Conservation (phyloP, 164 flowering plant species). For the Vitis amurensis region DNA sequence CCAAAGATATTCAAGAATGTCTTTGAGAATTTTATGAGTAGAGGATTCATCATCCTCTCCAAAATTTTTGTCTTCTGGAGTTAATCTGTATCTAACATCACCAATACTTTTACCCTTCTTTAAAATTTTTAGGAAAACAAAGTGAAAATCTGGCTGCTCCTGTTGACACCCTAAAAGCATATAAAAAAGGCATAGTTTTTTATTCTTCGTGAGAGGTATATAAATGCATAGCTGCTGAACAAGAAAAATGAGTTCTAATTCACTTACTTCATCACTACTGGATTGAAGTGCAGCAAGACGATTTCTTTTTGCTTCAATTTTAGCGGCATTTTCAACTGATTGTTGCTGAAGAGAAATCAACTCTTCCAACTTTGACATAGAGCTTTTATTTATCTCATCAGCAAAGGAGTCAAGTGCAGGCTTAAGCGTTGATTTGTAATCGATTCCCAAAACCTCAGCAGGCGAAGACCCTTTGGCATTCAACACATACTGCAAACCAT, state of each 20-base stretch:
- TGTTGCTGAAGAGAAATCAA: conserved; percentile 57
- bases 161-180: neutral
- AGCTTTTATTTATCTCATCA: conserved; percentile 23
- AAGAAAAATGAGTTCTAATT: neutral
- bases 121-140: too few relatives aligned
- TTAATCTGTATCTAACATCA: too few relatives aligned
- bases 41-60: too few relatives aligned
- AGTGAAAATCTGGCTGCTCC: too few relatives aligned
- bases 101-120: too few relatives aligned
- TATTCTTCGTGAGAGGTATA: too few relatives aligned
- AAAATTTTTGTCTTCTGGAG: too few relatives aligned
- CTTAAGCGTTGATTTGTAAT: conserved; percentile 69
- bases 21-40: too few relatives aligned
- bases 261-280: too few relatives aligned
- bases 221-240: neutral
- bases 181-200: neutral
- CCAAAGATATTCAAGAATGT: too few relatives aligned
- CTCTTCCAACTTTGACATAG: conserved; percentile 27
- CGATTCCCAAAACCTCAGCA: conserved; percentile 69
- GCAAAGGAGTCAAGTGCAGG: conserved; percentile 51
- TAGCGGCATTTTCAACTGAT: conserved; percentile 46
- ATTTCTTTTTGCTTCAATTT: conserved; percentile 54
- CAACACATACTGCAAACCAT: conserved; percentile 53
- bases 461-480: conserved; percentile 65
- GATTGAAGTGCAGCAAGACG: conserved; percentile 16